phyloP scores from a whole-genome alignment of 1,139 yeast genomes.

The Sugiyamaella pinicola region DNA sequence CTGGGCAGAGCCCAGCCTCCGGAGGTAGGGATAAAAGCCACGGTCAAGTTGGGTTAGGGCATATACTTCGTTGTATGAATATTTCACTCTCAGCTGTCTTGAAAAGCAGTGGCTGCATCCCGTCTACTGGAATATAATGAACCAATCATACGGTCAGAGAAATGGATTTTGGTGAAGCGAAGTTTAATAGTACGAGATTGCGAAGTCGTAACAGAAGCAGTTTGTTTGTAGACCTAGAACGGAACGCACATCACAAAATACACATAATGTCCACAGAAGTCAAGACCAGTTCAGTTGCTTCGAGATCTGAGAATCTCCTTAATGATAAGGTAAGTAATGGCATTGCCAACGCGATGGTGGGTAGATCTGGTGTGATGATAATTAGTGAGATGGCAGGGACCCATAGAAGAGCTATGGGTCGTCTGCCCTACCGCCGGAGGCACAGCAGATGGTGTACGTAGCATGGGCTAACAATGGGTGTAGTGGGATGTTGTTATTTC shows the following conservation, averaged over 20 bases:
- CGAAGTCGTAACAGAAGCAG: not conserved
- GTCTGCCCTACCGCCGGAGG: too few species aligned
- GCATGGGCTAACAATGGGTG: not conserved
- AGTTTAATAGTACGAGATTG: not conserved
- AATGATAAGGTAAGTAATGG: slow-evolving; percentile 63
- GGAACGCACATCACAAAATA: not conserved
- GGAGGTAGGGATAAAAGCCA: not conserved
- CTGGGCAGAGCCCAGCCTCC: not conserved
- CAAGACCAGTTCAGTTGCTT: slow-evolving; percentile 16
- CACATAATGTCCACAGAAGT: slow-evolving; percentile 14
- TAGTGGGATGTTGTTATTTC: slow-evolving; percentile 96
- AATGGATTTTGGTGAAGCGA: slow-evolving; percentile 14
- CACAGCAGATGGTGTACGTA: too few species aligned
- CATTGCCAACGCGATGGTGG: too few species aligned
- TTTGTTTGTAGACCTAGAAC: not conserved
- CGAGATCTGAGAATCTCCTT: slow-evolving; percentile 66
- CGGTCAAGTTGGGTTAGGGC: slow-evolving; percentile 5
- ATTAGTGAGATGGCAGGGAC: not conserved
- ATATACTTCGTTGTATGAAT: not conserved
- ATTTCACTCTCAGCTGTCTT: not conserved
- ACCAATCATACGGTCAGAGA: slow-evolving; percentile 15
- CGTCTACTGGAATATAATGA: not conserved
- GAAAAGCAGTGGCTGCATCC: not conserved
- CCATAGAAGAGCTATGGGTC: not conserved
- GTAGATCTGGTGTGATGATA: not conserved